Base-by-base conservation (phyloP, 2,329 filamentous ascomycete genomes). In the Rhexocercosporidium sp. region DNA sequence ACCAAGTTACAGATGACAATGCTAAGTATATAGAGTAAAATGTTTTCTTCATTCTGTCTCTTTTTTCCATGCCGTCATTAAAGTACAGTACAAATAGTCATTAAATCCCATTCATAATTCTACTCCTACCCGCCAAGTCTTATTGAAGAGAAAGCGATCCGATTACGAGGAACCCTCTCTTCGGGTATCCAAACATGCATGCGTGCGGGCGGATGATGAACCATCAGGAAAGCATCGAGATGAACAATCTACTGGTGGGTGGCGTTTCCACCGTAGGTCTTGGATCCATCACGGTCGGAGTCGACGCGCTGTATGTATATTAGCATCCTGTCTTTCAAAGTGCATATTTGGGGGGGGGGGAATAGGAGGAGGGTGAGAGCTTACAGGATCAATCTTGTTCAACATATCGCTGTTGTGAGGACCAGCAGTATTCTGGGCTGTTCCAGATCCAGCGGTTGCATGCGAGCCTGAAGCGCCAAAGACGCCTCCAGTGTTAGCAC, bases 231-330 rank as follows among this genome's bases (percentile, higher is more conserved):
- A 14, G 5, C 8, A 5, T 34, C 34, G 27, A 60, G 41, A 34
- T 16, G 18, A 29, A 16, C 20, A 6, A 49, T 64, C 51, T 64
- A 64, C 25, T 57, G 18, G 73, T 81, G 79, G 18, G 82, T 84
- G 76, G 84, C 86, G 77, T 88, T 81, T 57, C 84, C 81, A 37
- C 86, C 86, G 6, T 84, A 22, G 0, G 86, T 88, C 78, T 82
- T 82, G 75, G 80, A 83, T 56, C 83, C 82, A 75, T 88, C 85
- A 2, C 84, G 81, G 71, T 88, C 80, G 12, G 82, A 84, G 76
- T 88, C 86, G 56, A 88, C 84, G 84, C 62, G 82, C 62, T 71
- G 72, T 84, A 3, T 1, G 20, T 22, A 44, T 53, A 44, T 66
- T 49, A 70, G 59, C 8, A 18, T 60, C 14, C n/a, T 44, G 3